These are phyloP conservation scores for Mycena sanguinolenta DNA, from an alignment of 768 basidiomycete genomes.

Conservation along the genomic window DNA sequence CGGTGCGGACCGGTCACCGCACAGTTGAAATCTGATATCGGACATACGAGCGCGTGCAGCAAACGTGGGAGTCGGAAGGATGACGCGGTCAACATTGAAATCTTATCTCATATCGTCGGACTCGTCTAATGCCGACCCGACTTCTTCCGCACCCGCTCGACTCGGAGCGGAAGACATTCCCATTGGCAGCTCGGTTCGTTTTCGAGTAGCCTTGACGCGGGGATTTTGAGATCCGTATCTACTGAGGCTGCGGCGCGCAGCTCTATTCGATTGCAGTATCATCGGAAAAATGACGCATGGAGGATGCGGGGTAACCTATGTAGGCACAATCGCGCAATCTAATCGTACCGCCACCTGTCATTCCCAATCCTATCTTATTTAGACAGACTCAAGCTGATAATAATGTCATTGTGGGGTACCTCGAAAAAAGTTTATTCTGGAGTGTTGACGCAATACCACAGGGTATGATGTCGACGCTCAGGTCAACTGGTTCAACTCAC, in stretches of 20 bases:
- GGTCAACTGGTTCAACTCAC: background rate
- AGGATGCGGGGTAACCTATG: background rate
- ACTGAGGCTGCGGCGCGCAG: too few relatives aligned
- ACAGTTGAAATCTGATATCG: background rate
- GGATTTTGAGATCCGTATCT: too few relatives aligned
- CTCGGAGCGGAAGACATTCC: background rate
- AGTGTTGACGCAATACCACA: background rate
- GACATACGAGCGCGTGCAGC: background rate
- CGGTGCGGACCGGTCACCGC: too few relatives aligned
- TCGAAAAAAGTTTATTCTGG: background rate
- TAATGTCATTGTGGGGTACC: background rate
- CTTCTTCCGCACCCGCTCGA: background rate
- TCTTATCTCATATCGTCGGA: background rate
- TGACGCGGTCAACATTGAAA: background rate
- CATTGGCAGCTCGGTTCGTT: background rate
- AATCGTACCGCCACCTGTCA: conserved; percentile 1
- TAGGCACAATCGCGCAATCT: background rate
- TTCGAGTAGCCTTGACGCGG: background rate
- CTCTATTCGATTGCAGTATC: background rate
- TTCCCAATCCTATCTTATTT: background rate
- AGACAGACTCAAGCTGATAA: background rate
- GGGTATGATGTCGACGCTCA: background rate
- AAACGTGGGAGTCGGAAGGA: background rate
- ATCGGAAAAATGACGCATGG: background rate
- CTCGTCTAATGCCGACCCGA: background rate